Percentiles rank a stretch among this genome's conserved stretches.
phyloP scores from a whole-genome alignment of 2,329 filamentous ascomycete species.

The Pseudovirgaria hyperparasitica region DNA sequence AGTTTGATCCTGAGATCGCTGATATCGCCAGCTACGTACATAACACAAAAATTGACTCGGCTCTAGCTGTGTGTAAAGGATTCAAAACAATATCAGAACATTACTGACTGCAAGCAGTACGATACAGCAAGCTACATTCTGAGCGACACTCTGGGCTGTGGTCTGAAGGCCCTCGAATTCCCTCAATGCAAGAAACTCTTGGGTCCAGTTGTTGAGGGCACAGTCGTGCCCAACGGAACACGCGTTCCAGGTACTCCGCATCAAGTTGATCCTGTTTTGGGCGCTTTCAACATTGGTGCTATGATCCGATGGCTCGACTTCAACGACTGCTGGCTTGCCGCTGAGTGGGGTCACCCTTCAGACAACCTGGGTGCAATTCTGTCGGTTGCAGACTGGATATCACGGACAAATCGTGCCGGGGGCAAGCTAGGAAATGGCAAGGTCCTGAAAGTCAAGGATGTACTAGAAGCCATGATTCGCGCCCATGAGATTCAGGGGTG shows the following conservation, averaged over 20 bases:
- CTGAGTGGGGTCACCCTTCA: slow-evolving; percentile 97
- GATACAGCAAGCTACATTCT: slow-evolving; percentile 96
- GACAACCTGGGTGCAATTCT: slow-evolving; percentile 97
- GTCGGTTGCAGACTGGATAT: slow-evolving; percentile 93
- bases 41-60: slow-evolving; percentile 80
- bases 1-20: slow-evolving; percentile 81
- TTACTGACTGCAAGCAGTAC: slow-evolving; percentile 42
- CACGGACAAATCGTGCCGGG: slow-evolving; percentile 80
- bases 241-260: slow-evolving; percentile 86
- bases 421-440: slow-evolving; percentile 60
- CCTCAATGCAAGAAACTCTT: slow-evolving; percentile 93
- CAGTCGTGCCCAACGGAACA: slow-evolving; percentile 80
- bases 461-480: slow-evolving; percentile 97
- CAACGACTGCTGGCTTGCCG: slow-evolving; percentile 99
- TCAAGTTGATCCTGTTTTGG: slow-evolving; percentile 88
- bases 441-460: slow-evolving; percentile 76
- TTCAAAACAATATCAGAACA: slow-evolving; percentile 1
- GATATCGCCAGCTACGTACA: slow-evolving; percentile 94
- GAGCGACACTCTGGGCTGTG: slow-evolving; percentile 92
- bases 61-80: slow-evolving; percentile 63
- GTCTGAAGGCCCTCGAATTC: slow-evolving; percentile 88
- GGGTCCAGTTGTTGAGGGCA: slow-evolving; percentile 82
- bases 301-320: slow-evolving; percentile 99
- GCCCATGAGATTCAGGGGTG: slow-evolving; percentile 98
- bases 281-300: slow-evolving; percentile 96